Evolutionary conservation across 306 rosid species (phyloP).

Genomic region (Potentilla sterilis): DNA sequence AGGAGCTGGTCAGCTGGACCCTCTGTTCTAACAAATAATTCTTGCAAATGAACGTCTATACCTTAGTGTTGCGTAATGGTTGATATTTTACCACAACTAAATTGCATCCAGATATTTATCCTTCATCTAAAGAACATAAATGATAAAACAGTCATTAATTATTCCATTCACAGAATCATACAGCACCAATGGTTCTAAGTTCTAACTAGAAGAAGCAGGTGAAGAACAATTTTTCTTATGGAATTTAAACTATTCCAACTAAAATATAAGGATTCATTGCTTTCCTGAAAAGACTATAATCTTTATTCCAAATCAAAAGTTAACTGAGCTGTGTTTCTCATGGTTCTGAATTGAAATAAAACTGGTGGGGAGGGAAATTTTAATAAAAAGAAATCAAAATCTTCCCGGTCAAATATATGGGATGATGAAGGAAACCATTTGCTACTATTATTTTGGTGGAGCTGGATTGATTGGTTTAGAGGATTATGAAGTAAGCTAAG

Average conservation of each 20-base stretch:
- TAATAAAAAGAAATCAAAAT: background rate
- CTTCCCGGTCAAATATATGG: background rate
- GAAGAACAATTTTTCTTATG: constrained; percentile 1
- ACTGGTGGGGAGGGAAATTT: background rate
- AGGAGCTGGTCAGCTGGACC: background rate
- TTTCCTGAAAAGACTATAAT: background rate
- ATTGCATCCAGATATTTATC: background rate
- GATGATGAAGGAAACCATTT: background rate
- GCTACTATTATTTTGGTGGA: background rate
- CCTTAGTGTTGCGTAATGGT: background rate
- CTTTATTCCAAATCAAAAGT: background rate
- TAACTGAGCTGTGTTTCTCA: background rate
- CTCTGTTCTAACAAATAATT: background rate
- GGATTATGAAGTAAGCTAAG: background rate
- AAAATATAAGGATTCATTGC: background rate
- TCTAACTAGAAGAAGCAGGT: constrained; percentile 4
- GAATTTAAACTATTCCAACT: background rate
- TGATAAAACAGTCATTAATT: background rate
- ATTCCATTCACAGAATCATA: background rate
- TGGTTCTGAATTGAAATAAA: background rate
- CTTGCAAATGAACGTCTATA: background rate
- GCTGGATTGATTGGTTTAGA: background rate
- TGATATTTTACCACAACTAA: background rate
- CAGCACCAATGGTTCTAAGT: background rate
- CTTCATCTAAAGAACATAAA: background rate